These are phyloP conservation scores for Bondarzewia mesenterica DNA, from an alignment of 1,284 basidiomycete genomes.

Conservation along the genomic window DNA sequence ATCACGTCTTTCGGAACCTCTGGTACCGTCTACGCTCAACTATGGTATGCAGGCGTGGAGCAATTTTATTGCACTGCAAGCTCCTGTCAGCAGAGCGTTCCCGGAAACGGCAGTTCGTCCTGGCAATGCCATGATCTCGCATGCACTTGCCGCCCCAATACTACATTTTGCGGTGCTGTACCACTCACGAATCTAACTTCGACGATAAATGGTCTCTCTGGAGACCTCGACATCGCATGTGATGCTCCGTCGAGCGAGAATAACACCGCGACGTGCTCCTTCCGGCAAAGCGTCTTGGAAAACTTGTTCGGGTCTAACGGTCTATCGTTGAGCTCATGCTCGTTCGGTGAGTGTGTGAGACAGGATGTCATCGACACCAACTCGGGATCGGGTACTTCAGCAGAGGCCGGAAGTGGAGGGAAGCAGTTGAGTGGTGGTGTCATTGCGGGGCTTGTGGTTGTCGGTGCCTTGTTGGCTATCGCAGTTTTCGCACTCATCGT, in stretches of 20 bases:
- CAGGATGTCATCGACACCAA: constrained; percentile 65
- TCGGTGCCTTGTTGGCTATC: constrained; percentile 57
- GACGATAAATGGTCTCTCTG: constrained; percentile 52
- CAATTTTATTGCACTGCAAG: constrained; percentile 77
- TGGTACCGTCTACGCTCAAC: constrained; percentile 59
- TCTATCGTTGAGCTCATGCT: constrained; percentile 61
- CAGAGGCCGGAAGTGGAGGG: constrained; percentile 16
- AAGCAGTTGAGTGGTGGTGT: constrained; percentile 65
- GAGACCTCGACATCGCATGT: constrained; percentile 64
- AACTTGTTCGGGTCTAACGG: constrained; percentile 66
- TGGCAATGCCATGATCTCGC: constrained; percentile 68
- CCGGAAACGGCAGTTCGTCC: constrained; percentile 30
- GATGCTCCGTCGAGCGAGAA: constrained; percentile 34
- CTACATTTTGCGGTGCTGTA: constrained; percentile 67
- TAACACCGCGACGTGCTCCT: constrained; percentile 55
- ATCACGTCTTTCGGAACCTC: constrained; percentile 51
- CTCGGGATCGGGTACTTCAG: constrained; percentile 23
- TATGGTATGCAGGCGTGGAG: constrained; percentile 80
- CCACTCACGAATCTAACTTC: constrained; percentile 40
- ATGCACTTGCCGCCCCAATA: constrained; percentile 64
- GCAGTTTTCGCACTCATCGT: constrained; percentile 50
- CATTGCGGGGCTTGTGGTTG: constrained; percentile 80
- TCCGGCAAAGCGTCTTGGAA: constrained; percentile 65
- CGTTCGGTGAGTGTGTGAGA: constrained; percentile 80
- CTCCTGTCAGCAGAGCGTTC: constrained; percentile 53